Percentiles rank a stretch among this genome's conserved stretches.
These are phyloP conservation scores for Flaveria brownii DNA, from an alignment of 129 eudicot genomes.

Conservation along the genomic window DNA sequence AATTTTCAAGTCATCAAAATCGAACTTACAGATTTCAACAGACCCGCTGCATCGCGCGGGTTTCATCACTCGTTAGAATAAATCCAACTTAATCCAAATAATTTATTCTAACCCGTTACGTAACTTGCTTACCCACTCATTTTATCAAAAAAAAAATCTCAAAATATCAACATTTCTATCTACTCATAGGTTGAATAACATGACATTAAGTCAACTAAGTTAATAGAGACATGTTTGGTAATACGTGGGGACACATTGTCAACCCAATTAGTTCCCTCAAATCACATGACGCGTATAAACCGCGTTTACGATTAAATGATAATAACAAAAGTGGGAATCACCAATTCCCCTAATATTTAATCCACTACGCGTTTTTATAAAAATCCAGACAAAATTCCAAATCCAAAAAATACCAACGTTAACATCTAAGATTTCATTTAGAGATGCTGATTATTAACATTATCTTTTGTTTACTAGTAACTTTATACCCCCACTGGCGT, in stretches of 20 bases:
- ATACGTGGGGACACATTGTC: conserved; percentile 16
- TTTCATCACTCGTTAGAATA: too few species aligned
- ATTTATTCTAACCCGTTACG: background rate
- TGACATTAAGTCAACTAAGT: conserved; percentile 4
- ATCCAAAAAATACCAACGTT: conserved; percentile 3
- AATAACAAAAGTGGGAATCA: background rate
- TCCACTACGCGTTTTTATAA: conserved; percentile 24
- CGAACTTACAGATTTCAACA: too few species aligned
- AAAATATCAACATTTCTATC: background rate
- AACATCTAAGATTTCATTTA: background rate
- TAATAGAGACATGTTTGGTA: conserved; percentile 9
- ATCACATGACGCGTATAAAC: conserved; percentile 28
- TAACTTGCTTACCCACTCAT: background rate
- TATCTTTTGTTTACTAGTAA: background rate
- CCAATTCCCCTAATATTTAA: background rate
- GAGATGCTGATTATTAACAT: background rate
- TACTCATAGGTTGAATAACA: background rate
- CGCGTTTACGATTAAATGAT: conserved; percentile 16
- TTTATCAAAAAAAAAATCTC: background rate
- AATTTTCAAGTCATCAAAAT: too few species aligned
- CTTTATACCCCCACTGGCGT: background rate
- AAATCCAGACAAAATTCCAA: background rate
- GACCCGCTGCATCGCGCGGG: too few species aligned
- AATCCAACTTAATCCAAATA: too few species aligned
- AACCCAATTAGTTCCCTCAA: background rate